Base-by-base conservation (phyloP, 2,329 filamentous ascomycete species). In the Aspergillus intermedius region DNA sequence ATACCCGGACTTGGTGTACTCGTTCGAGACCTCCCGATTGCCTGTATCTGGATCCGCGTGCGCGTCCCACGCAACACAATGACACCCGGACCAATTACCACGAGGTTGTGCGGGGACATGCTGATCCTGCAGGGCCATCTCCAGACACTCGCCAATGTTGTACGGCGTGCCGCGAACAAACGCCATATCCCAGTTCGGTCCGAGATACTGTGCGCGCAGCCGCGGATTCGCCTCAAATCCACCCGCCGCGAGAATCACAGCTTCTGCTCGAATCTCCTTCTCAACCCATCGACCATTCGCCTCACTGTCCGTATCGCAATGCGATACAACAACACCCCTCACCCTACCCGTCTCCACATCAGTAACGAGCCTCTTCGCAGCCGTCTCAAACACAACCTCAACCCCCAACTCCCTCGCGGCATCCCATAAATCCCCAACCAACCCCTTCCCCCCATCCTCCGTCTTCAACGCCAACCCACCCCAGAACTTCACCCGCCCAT, bases 1-100 rank as follows among this genome's bases (percentile, higher is more conserved):
- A 54, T 86, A 86, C 1, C 83, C 83, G 0, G 79, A 83, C 59
- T 87, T 87, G 5, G 83, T 87, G 58, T 77, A 84, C 60, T 85
- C 77, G 56, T 87, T 86, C 3, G 82, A 82, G 2, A 79, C 65
- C n/a, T 66, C 66, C 2, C 79, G 73, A 54, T 85, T 77, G 3
- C 83, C 83, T 0, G 68, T 67, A 51, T 80, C 60, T 0, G 74
- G 61, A 0, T 77, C 73, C 0, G 82, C 77, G 57, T 84, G 77
- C 1, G 80, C 80, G 57, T 87, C 83, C 83, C 83, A 86, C 4
- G 77, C 77, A 0, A 79, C 78, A 1, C 79, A 77, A 59, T 86
- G 83, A 55, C 83, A 86, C 0, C 83, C 82, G 0, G 78, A 79
- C 74, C 79, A 84, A 57, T 85, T 74, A 0, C 83, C 83, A 0